These are phyloP conservation scores for Gastrolobium villosum DNA, from an alignment of 306 rosid species.

Conservation along the genomic window DNA sequence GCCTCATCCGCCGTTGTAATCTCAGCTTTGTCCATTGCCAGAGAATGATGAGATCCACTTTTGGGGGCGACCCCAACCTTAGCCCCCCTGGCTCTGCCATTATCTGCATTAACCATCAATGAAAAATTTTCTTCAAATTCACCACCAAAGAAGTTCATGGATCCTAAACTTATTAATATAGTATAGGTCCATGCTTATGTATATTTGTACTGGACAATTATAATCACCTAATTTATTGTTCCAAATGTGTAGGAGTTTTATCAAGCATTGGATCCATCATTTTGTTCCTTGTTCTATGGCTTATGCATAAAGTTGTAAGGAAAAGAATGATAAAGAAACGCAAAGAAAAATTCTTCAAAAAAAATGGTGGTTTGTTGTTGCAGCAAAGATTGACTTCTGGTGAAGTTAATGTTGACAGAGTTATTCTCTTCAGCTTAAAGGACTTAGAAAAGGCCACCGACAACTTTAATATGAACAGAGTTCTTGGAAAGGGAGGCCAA, in stretches of 20 bases:
- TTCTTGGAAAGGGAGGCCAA: conserved; percentile 53
- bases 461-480: conserved; percentile 34
- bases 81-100: no score
- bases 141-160: no score
- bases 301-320: conserved; percentile 9
- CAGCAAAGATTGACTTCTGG: conserved; percentile 32
- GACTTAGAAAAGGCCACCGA: conserved; percentile 50
- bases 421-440: conserved; percentile 33
- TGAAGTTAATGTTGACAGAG: conserved; percentile 37
- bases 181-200: background rate
- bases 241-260: conserved; percentile 26
- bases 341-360: conserved; percentile 35
- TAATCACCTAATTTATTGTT: background rate
- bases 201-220: no score
- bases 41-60: no score
- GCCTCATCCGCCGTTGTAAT: no score
- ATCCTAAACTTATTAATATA: no score
- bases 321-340: background rate
- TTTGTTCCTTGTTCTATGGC: conserved; percentile 29
- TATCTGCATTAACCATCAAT: no score
- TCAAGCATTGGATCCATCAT: conserved; percentile 34
- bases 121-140: no score
- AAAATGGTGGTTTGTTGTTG: conserved; percentile 52
- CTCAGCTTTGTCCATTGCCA: no score
- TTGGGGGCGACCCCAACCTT: no score